Evolutionary conservation across 345 rosid genomes (phyloP), one percentile per base, ranked within the genome.

Genomic region (Salix arbutifolia): DNA sequence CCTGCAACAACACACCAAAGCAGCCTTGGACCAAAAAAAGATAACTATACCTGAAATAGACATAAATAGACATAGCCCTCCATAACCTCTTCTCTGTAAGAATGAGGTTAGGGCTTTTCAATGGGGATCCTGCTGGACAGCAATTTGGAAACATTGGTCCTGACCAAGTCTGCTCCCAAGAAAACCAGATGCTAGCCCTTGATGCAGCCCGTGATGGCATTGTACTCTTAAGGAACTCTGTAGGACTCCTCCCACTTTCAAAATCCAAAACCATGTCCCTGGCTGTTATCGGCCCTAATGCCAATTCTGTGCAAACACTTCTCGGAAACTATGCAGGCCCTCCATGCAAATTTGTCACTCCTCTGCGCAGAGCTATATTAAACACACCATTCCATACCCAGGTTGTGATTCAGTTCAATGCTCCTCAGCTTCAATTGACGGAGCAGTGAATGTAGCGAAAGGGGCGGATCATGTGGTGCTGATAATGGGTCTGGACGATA

Each of bases 271-370:
- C 86, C 53, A 26, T 5, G 16, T 89, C 95, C 14, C 88, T 95
- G 25, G 94, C 92, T 6, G 91, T 93, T 1, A 86, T 95, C 18
- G 97, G 99, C 80, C 99, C 99, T 66, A 93, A 90, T 80, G 97
- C 91, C 13, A 33, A 92, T 73, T 78, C 79, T 0, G 83, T 88
- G 1, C 72, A 78, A 73, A 88, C 89, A 6, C 91, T 95, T 23
- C 85, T 87, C 0, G 99, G 99, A 60, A 95, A 95, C 89, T 95
- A 95, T 70, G 93, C 92, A 4, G 99, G 96, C 23, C 86, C 86
- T 48, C 90, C 93, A 6, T 95, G 98, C 84, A 89, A 81, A 79
- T 53, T 79, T 6, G 82, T 89, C 5, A 87, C 92, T 2, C 89
- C 92, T 38, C 80, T 91, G 40, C 88, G 89, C 87, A 85, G 62